Percentiles rank a stretch among this genome's conserved stretches.
Evolutionary conservation across 192 early-diverging fungal species (phyloP).

Genomic region (Chytriomyces hyalinus): DNA sequence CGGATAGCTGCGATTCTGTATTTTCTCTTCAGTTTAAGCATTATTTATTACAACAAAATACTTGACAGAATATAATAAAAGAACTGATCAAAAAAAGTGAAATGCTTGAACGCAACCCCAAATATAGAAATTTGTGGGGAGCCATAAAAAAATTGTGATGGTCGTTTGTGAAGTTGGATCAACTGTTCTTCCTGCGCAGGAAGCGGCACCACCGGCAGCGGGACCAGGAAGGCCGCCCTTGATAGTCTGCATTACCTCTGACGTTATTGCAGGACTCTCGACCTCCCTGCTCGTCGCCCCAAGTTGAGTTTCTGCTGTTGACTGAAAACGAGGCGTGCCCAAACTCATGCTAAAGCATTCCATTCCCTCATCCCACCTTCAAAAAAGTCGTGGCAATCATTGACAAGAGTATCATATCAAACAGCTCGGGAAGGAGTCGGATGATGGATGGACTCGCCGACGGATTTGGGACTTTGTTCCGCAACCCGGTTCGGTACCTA

Average conservation of each 20-base stretch:
- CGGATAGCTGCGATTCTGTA: too few relatives aligned
- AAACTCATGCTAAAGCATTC: background rate
- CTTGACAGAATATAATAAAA: too few relatives aligned
- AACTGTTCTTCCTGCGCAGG: too few relatives aligned
- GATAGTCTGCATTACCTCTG: background rate
- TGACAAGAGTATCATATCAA: conserved; percentile 54
- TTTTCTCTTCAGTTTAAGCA: too few relatives aligned
- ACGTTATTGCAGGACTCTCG: conserved; percentile 7
- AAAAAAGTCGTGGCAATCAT: conserved; percentile 51
- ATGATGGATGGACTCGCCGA: conserved; percentile 29
- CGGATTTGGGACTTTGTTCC: conserved; percentile 34
- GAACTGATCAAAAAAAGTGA: too few relatives aligned
- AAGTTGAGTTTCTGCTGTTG: background rate
- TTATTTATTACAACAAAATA: too few relatives aligned
- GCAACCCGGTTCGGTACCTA: conserved; percentile 33
- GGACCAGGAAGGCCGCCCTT: too few relatives aligned
- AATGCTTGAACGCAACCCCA: too few relatives aligned
- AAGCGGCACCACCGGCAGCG: too few relatives aligned
- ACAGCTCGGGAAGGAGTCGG: conserved; percentile 43
- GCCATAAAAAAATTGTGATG: too few relatives aligned
- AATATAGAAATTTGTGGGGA: too few relatives aligned
- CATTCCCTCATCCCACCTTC: background rate
- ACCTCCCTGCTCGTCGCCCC: conserved; percentile 8
- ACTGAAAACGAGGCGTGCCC: background rate
- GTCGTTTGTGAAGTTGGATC: too few relatives aligned